Conservation (phyloP, 164 flowering plant species). For the Vitis cinerea region DNA sequence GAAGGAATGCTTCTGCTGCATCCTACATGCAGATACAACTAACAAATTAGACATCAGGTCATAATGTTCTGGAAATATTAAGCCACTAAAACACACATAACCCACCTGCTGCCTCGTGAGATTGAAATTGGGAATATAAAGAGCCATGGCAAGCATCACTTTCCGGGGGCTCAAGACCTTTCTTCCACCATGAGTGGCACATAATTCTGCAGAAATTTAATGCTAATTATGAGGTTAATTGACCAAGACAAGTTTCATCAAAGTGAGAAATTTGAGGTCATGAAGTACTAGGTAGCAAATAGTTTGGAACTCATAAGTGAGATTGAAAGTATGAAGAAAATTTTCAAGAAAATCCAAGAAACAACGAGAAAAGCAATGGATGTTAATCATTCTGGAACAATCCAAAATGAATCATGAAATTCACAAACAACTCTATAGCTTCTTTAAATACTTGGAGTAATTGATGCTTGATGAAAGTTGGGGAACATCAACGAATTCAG, state of each 20-base stretch:
- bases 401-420: too few relatives aligned
- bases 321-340: too few relatives aligned
- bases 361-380: too few relatives aligned
- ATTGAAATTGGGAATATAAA: conserved; percentile 62
- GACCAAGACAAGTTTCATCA: background rate
- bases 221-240: background rate
- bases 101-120: conserved; percentile 81
- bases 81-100: background rate
- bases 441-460: too few relatives aligned
- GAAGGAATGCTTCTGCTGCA: conserved; percentile 90
- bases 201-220: conserved; percentile 51
- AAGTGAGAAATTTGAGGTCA: background rate
- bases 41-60: conserved; percentile 1
- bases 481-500: too few relatives aligned
- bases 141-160: conserved; percentile 68
- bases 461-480: too few relatives aligned
- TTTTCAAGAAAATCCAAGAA: too few relatives aligned
- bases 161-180: conserved; percentile 53
- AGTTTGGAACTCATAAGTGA: too few relatives aligned
- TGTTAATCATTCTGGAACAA: too few relatives aligned
- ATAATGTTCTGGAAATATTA: background rate
- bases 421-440: too few relatives aligned
- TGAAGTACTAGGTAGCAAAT: too few relatives aligned
- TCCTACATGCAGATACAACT: conserved; percentile 44
- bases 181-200: conserved; percentile 31